Evolutionary conservation across 306 rosid species (phyloP), one percentile per base, ranked within the genome.

Genomic region (Datisca glomerata): DNA sequence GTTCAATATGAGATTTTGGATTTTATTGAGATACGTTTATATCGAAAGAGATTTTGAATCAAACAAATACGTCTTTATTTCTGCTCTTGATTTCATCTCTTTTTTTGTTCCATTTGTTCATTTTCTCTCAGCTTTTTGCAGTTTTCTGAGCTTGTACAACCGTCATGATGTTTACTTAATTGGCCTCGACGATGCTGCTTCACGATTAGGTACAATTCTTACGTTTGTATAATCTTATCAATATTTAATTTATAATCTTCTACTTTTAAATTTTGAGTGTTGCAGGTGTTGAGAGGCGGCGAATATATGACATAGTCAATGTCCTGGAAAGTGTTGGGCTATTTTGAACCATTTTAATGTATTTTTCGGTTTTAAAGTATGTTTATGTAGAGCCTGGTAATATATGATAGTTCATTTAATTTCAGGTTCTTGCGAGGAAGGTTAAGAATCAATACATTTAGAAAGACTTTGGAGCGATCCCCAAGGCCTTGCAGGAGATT

Each of bases 221-320:
- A 12, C 53, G 18, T 1, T 27, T 11, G 15, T 41, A 3, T 37
- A 0, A 22, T 23, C 18, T 5, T 12, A 12, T 6, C 18, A 9
- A 0, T n/a, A 10, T 11, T 22, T 51, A 6, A 27, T 18, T 19
- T 2, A 1, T 3, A 0, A 21, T 9, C 19, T 4, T 7, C 4
- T 33, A 7, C 34, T 21, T 47, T 13, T 18, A 12, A 18, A 2
- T 3, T 41, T 47, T 15, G 7, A 1, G 23, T 28, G 56, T 28
- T 28, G 31, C 52, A 80, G 96, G 93, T 3, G 97, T 87, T 0
- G 93, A 87, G 47, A 72, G 97, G 41, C 65, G 97, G 29, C 74
- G 97, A 69, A 87, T 87, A 61, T 87, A 87, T 8, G 97, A 87
- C 20, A 87, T 83, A 11, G 97, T 87, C 24, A 87, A 87, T 14